Base-by-base conservation (phyloP, 2,329 filamentous ascomycete species). In the Verticillium isaacii region DNA sequence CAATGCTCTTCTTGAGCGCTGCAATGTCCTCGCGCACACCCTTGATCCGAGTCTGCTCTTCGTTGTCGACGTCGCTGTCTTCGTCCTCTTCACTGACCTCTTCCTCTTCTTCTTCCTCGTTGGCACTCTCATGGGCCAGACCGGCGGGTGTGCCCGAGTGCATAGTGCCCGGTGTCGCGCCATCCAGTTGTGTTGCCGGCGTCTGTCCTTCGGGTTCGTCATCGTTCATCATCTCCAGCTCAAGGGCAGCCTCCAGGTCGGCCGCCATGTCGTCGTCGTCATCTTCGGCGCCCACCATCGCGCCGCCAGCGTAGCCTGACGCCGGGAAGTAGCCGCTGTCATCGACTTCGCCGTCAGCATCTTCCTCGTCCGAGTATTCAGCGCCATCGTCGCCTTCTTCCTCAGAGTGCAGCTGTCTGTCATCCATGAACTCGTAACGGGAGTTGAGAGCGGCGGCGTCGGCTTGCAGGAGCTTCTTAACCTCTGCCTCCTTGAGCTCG, bases 401-500 rank as follows among this genome's bases (percentile, higher is more conserved):
- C 1, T 71, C 77, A 29, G 72, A 73, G 56, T 60, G 65, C 50
- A 64, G 58, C 64, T 29, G 72, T 70, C 54, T 68, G 55, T 87
- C 79, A 63, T 90, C 86, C 58, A 90, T 78, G 69, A 90, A 80
- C 69, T 92, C 87, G 68, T 85, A 90, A 59, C 79, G 81, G 15
- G 88, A 85, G 25, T 83, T 83, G 2, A 81, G 66, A 5, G 87
- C 84, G 45, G 82, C 81, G 59, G 83, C 81, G 68, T 97, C 93
- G 50, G 88, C 86, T 55, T 83, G 82, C 3, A 96, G 80, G 37
- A 96, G 78, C 55, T 89, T 83, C 65, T 92, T 87, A 37, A 96
- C 91, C 67, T 91, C 86, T 61, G 88, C 86, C 70, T 96, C 92
- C 58, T 94, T 92, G 67, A 92, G 89, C 71, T 94, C 89, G 65